Conservation (phyloP, 495 filamentous ascomycete species). For the Neurospora sp. region DNA sequence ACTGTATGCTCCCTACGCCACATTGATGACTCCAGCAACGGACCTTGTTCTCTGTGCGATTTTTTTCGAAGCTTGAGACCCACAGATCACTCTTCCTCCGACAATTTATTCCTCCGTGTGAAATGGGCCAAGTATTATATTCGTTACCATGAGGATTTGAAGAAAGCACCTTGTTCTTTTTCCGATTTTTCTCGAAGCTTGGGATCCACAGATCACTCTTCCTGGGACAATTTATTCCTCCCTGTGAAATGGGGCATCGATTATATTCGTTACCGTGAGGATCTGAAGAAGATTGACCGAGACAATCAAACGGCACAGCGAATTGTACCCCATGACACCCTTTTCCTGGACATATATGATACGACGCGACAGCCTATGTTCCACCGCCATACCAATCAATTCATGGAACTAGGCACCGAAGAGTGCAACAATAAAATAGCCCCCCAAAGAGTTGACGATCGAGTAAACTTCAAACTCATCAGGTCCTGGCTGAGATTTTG, state of each 20-base stretch:
- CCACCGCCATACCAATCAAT: too few relatives aligned
- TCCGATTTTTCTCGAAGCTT: neutral
- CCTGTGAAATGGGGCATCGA: neutral
- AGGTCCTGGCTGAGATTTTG: constrained; percentile 6
- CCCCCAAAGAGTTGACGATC: neutral
- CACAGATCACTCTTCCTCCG: neutral
- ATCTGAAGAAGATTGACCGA: accelerated
- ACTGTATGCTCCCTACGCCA: neutral
- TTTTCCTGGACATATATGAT: neutral
- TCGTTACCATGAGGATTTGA: too few relatives aligned
- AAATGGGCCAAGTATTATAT: neutral
- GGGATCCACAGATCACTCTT: neutral
- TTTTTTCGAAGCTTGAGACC: neutral
- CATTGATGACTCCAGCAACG: neutral
- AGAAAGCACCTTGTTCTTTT: accelerated
- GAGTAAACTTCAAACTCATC: neutral
- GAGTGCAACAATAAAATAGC: neutral
- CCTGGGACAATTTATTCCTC: neutral
- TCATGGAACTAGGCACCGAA: neutral
- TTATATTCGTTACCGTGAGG: too few relatives aligned
- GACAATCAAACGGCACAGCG: neutral
- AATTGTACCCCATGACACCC: neutral
- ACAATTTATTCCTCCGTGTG: neutral
- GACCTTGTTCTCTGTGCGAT: neutral
- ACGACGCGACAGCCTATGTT: too few relatives aligned